Evolutionary conservation across 129 eudicot genomes (phyloP).

Genomic region (Silybum marianum): DNA sequence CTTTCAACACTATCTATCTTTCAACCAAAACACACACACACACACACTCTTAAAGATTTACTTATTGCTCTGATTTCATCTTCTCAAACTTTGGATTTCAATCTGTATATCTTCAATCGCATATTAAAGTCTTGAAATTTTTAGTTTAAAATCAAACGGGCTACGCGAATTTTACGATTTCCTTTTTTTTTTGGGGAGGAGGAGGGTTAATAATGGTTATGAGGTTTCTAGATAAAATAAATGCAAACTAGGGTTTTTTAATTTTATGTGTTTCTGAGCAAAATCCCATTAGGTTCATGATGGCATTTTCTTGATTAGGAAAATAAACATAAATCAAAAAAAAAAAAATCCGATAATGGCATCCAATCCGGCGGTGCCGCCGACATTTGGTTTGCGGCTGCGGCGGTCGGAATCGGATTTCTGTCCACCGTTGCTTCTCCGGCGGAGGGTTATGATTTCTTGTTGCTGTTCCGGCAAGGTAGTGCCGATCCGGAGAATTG

Average conservation of each 20-base stretch:
- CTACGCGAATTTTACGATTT: background rate
- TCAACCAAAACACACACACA: background rate
- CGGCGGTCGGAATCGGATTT: slow-evolving; percentile 31
- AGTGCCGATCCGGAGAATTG: slow-evolving; percentile 38
- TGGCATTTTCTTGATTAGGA: slow-evolving; percentile 24
- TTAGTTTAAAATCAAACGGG: background rate
- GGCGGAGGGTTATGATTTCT: slow-evolving; percentile 34
- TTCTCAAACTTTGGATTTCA: background rate
- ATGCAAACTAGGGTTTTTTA: slow-evolving; percentile 24
- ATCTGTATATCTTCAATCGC: slow-evolving; percentile 8
- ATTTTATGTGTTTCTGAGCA: slow-evolving; percentile 11
- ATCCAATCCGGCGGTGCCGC: slow-evolving; percentile 32
- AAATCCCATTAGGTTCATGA: background rate
- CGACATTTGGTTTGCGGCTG: slow-evolving; percentile 47
- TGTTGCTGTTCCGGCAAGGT: slow-evolving; percentile 58
- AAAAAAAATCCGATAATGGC: slow-evolving; percentile 19
- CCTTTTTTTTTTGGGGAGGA: background rate
- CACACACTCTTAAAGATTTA: background rate
- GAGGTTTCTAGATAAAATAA: slow-evolving; percentile 11
- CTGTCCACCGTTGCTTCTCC: slow-evolving; percentile 19
- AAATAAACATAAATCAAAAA: background rate
- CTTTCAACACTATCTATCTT: background rate
- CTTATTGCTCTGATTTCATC: background rate
- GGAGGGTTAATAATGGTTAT: background rate
- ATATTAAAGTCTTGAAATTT: background rate